These are phyloP conservation scores for Verbascum thapsus DNA, from an alignment of 257 asterid species.

Conservation along the genomic window DNA sequence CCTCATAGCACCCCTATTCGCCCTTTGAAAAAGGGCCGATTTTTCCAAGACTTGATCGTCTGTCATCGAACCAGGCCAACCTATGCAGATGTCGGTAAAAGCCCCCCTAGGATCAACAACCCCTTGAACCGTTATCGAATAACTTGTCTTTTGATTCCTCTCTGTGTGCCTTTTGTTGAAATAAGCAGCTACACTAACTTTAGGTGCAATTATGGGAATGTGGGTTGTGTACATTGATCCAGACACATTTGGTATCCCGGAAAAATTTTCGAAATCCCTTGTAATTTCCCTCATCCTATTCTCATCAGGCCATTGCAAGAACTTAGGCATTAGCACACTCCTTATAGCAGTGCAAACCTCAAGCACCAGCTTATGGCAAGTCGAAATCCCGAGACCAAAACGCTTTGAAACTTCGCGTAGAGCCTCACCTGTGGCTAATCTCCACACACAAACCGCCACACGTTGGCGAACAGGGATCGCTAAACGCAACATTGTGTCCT, in stretches of 20 bases:
- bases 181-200: slow-evolving; percentile 36
- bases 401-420: slow-evolving; percentile 56
- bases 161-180: slow-evolving; percentile 53
- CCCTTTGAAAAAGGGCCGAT: slow-evolving; percentile 43
- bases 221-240: slow-evolving; percentile 57
- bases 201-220: slow-evolving; percentile 50
- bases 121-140: slow-evolving; percentile 52
- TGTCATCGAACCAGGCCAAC: slow-evolving; percentile 50
- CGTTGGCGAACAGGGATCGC: slow-evolving; percentile 56
- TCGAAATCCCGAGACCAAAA: slow-evolving; percentile 52
- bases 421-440: slow-evolving; percentile 56
- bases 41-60: slow-evolving; percentile 48
- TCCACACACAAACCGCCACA: slow-evolving; percentile 50
- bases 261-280: slow-evolving; percentile 33
- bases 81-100: slow-evolving; percentile 45
- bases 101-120: slow-evolving; percentile 48
- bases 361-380: slow-evolving; percentile 53
- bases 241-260: slow-evolving; percentile 40
- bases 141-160: slow-evolving; percentile 43
- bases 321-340: slow-evolving; percentile 44
- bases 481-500: slow-evolving; percentile 42
- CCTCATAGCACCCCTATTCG: slow-evolving; percentile 35
- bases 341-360: slow-evolving; percentile 50
- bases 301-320: slow-evolving; percentile 47
- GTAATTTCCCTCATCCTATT: slow-evolving; percentile 21